Evolutionary conservation across 169 alveolate genomes (phyloP).

Genomic region (Eimeria praecox): DNA sequence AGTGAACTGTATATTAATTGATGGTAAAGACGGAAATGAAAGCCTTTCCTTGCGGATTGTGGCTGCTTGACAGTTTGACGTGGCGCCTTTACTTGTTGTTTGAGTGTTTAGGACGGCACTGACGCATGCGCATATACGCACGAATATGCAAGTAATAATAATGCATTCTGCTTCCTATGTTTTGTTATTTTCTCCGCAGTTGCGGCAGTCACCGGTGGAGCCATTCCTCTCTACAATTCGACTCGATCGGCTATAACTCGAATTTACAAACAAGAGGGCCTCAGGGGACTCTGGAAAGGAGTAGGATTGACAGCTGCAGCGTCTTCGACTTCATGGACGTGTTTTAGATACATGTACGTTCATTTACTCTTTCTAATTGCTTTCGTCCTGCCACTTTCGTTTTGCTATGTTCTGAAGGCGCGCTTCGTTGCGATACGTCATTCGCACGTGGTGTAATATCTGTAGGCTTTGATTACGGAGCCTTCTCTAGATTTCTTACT

Average conservation of each 20-base stretch:
- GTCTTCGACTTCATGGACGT: constrained; percentile 78
- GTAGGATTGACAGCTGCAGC: constrained; percentile 80
- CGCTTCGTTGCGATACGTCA: neutral
- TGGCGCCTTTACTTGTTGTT: neutral
- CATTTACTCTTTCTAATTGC: neutral
- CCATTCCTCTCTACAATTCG: constrained; percentile 77
- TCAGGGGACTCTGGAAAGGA: constrained; percentile 80
- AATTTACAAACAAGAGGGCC: constrained; percentile 71
- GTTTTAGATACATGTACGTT: constrained; percentile 80
- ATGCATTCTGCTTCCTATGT: neutral
- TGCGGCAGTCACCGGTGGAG: constrained; percentile 75
- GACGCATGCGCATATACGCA: neutral
- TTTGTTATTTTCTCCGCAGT: constrained; percentile 12
- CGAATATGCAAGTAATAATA: neutral
- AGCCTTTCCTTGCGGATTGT: neutral
- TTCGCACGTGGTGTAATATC: neutral
- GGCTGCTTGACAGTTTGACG: neutral
- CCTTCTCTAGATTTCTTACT: neutral
- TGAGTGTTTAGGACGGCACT: neutral
- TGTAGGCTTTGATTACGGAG: neutral
- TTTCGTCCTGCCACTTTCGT: neutral
- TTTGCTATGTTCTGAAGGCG: no score
- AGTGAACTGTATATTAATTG: neutral
- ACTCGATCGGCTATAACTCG: constrained; percentile 50
- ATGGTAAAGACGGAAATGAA: neutral